A percentile compares a stretch with the other conserved stretches of the same genome.
Conservation (phyloP, 1,139 yeast species). For the Debaryomycetaceae sp. region DNA sequence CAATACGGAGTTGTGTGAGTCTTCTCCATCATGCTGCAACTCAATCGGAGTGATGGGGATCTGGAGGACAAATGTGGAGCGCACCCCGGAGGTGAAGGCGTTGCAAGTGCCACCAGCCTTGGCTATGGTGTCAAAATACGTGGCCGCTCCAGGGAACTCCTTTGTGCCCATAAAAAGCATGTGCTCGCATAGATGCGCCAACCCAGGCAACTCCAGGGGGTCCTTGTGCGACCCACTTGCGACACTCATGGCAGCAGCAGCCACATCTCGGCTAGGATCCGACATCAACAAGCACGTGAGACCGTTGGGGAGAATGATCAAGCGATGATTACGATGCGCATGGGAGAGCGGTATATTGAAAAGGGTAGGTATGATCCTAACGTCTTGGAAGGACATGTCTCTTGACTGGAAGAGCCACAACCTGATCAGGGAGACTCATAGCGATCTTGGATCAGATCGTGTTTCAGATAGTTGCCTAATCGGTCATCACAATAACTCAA, state of each 20-base stretch:
- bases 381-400: slow-evolving; percentile 4
- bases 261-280: slow-evolving; percentile 47
- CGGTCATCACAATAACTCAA: background rate
- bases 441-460: no score
- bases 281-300: slow-evolving; percentile 48
- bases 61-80: slow-evolving; percentile 58
- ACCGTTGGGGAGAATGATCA: slow-evolving; percentile 52
- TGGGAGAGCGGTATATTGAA: slow-evolving; percentile 31
- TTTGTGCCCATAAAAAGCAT: slow-evolving; percentile 57
- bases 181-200: slow-evolving; percentile 77
- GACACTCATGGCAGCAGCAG: slow-evolving; percentile 46
- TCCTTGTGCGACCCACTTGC: slow-evolving; percentile 64
- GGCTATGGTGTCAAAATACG: slow-evolving; percentile 39
- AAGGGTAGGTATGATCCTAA: slow-evolving; percentile 14
- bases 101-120: slow-evolving; percentile 53
- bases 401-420: background rate
- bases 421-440: background rate
- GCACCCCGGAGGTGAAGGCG: slow-evolving; percentile 66
- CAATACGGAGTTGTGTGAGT: slow-evolving; percentile 40
- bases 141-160: slow-evolving; percentile 43
- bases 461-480: slow-evolving; percentile 1
- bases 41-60: slow-evolving; percentile 38
- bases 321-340: slow-evolving; percentile 33
- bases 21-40: slow-evolving; percentile 12
- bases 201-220: slow-evolving; percentile 49